Evolutionary conservation across 2,329 filamentous ascomycete genomes (phyloP).

Genomic region (Tolypocladium sp.): DNA sequence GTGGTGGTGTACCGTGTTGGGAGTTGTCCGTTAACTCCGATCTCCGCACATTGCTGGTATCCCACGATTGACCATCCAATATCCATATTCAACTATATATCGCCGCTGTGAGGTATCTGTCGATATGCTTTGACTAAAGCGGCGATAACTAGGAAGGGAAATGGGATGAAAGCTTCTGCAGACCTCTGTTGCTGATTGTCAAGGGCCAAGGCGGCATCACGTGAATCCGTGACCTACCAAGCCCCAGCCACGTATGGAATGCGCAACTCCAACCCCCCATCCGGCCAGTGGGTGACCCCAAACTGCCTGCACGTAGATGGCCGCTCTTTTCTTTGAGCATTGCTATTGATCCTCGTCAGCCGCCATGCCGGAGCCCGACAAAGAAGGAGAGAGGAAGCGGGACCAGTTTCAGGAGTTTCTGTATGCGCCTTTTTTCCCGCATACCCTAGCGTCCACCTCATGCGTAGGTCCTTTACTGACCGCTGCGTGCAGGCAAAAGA

Average conservation of each 20-base stretch:
- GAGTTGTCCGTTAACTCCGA: too few species aligned
- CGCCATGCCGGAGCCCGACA: neutral
- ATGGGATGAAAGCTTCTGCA: neutral
- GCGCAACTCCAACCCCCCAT: neutral
- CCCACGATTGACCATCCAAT: too few species aligned
- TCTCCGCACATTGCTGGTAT: too few species aligned
- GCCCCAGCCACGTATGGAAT: neutral
- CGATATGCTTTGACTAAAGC: neutral
- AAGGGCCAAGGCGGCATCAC: neutral
- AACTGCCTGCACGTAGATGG: neutral
- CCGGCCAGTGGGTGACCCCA: neutral
- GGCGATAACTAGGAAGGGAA: neutral
- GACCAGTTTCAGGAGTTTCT: conserved; percentile 22
- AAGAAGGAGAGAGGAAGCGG: conserved; percentile 14
- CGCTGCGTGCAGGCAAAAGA: conserved; percentile 14
- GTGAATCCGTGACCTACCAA: neutral
- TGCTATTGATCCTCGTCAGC: neutral
- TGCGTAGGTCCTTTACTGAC: conserved; percentile 1
- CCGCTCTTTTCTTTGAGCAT: neutral
- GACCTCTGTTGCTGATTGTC: neutral
- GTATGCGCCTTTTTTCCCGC: conserved; percentile 14
- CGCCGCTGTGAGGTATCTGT: neutral
- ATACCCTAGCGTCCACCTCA: conserved; percentile 1
- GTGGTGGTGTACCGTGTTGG: too few species aligned
- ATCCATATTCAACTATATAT: too few species aligned